A percentile compares a stretch with the other conserved stretches of the same genome.
Conservation (phyloP, 2,329 filamentous ascomycete species). For the Paecilomyces variotii region DNA sequence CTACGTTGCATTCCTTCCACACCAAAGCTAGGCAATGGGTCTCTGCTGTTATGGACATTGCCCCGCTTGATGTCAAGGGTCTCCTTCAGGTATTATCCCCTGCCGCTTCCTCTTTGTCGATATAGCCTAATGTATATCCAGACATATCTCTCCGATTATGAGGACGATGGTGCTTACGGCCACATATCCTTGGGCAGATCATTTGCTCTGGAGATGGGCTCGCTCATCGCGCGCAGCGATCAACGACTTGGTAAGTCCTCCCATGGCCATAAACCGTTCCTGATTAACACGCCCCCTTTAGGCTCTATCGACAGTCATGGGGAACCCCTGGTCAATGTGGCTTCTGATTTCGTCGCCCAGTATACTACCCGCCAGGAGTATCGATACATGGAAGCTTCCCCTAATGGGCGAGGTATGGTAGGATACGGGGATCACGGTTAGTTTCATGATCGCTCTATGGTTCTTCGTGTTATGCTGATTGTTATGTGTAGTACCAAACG, state of each 20-base stretch:
- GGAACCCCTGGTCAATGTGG: conserved; percentile 73
- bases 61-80: conserved; percentile 89
- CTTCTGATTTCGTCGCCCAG: conserved; percentile 92
- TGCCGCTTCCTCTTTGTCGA: not conserved
- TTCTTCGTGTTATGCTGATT: not conserved
- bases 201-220: conserved; percentile 88
- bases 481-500: not conserved
- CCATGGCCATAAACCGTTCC: not conserved
- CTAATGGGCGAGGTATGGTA: conserved; percentile 22
- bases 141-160: conserved; percentile 91
- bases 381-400: conserved; percentile 65
- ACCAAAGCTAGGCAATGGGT: conserved; percentile 75
- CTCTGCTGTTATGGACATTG: conserved; percentile 67
- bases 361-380: conserved; percentile 97
- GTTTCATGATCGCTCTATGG: not conserved
- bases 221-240: conserved; percentile 75
- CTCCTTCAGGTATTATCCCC: conserved; percentile 53
- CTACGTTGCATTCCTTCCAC: conserved; percentile 70
- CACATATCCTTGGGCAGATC: conserved; percentile 88
- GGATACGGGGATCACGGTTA: conserved; percentile 9
- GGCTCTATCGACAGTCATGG: conserved; percentile 67
- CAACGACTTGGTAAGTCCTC: conserved; percentile 57
- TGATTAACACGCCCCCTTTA: conserved; percentile 4
- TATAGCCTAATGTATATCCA: conserved; percentile 27
- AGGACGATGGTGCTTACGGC: conserved; percentile 83